Evolutionary conservation across 1,139 yeast species (phyloP).

Genomic region (Zygosaccharomyces sapae): DNA sequence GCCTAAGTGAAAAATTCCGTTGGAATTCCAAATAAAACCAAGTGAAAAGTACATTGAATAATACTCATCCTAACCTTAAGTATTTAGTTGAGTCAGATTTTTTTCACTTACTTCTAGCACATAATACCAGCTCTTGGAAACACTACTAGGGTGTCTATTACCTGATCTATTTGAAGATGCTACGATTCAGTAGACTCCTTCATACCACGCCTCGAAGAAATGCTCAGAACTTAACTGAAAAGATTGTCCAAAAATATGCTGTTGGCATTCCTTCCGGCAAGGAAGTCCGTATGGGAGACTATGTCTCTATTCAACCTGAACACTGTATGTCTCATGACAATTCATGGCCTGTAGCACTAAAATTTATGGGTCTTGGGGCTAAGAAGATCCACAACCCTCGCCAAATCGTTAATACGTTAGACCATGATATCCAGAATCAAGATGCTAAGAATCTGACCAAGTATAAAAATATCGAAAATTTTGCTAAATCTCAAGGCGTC

Average conservation of each 20-base stretch:
- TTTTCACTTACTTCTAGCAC: too few species aligned
- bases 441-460: conserved; percentile 81
- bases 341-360: conserved; percentile 98
- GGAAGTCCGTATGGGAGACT: conserved; percentile 81
- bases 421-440: conserved; percentile 96
- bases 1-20: too few species aligned
- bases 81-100: too few species aligned
- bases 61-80: too few species aligned
- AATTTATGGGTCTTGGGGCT: conserved; percentile 94
- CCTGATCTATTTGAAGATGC: too few species aligned
- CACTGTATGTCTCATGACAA: conserved; percentile 99
- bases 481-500: conserved; percentile 87
- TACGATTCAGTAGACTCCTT: conserved; percentile 20
- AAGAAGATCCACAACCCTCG: conserved; percentile 72
- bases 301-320: conserved; percentile 90
- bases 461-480: conserved; percentile 80
- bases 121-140: neutral
- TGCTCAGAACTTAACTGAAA: conserved; percentile 84
- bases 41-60: too few species aligned
- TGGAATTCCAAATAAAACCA: too few species aligned
- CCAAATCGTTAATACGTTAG: conserved; percentile 92
- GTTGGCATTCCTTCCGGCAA: conserved; percentile 73
- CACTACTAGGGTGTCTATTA: too few species aligned
- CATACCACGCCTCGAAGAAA: conserved; percentile 17
- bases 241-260: conserved; percentile 89